Conservation (phyloP, 331 rosid genomes). For the Arachis monticola region DNA sequence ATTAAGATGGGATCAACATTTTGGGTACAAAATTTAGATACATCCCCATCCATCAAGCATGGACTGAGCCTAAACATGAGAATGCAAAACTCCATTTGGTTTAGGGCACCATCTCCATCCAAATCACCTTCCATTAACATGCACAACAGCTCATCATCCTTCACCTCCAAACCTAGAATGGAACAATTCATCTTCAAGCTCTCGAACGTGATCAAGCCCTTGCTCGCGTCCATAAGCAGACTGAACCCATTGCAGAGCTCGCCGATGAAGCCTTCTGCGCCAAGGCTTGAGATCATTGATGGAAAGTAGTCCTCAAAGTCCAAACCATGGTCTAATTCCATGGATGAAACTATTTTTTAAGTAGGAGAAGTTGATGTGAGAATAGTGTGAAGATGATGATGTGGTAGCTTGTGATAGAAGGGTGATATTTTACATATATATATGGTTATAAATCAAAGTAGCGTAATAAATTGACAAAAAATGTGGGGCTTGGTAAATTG, state of each 20-base stretch:
- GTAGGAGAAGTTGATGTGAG: not conserved
- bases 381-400: not conserved
- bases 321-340: slow-evolving; percentile 35
- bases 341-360: not conserved
- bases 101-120: slow-evolving; percentile 86
- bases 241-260: slow-evolving; percentile 80
- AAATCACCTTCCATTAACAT: slow-evolving; percentile 86
- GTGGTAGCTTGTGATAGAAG: slow-evolving; percentile 34
- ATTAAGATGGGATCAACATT: slow-evolving; percentile 29
- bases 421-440: not conserved
- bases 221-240: slow-evolving; percentile 78
- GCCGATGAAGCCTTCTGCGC: slow-evolving; percentile 71
- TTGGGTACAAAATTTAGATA: slow-evolving; percentile 13
- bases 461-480: too few relatives aligned
- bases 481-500: too few relatives aligned
- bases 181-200: slow-evolving; percentile 73
- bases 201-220: slow-evolving; percentile 83
- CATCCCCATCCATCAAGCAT: slow-evolving; percentile 54
- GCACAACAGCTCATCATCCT: slow-evolving; percentile 71
- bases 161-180: slow-evolving; percentile 67
- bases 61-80: slow-evolving; percentile 96
- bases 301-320: slow-evolving; percentile 76
- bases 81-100: slow-evolving; percentile 78
- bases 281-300: slow-evolving; percentile 64
- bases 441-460: too few relatives aligned